Evolutionary conservation across 129 eudicot genomes (phyloP).

Genomic region (Escallonia herrerae): DNA sequence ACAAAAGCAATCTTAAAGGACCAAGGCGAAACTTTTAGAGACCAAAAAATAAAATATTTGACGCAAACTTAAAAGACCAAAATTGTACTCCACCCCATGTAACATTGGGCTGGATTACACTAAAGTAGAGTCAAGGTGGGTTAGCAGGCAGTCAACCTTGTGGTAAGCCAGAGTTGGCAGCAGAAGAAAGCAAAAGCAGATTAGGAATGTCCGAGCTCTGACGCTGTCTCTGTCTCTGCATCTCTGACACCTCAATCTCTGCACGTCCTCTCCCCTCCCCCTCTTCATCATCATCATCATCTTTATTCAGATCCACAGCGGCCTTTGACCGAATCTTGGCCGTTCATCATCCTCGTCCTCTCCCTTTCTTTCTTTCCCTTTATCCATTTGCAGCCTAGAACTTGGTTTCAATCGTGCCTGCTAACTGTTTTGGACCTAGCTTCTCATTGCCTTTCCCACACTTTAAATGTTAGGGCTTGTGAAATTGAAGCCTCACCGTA

Average conservation of each 20-base stretch:
- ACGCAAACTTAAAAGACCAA: too few species aligned
- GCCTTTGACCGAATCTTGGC: constrained; percentile 60
- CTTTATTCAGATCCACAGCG: constrained; percentile 22
- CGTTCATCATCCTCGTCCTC: constrained; percentile 14
- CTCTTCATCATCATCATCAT: not conserved
- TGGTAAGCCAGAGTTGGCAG: constrained; percentile 3
- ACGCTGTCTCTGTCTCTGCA: constrained; percentile 13
- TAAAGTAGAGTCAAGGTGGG: not conserved
- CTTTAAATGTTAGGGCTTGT: too few species aligned
- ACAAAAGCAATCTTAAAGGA: too few species aligned
- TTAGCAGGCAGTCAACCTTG: not conserved
- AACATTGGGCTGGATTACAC: too few species aligned
- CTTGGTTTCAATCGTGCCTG: too few species aligned
- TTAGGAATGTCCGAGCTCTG: constrained; percentile 35
- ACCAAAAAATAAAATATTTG: not conserved
- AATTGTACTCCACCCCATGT: too few species aligned
- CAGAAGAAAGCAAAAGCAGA: not conserved
- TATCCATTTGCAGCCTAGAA: not conserved
- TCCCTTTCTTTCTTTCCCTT: not conserved
- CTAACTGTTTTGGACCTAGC: too few species aligned
- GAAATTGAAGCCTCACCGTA: too few species aligned
- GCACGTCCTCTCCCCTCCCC: not conserved
- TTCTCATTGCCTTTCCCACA: too few species aligned
- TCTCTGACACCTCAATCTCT: constrained; percentile 15
- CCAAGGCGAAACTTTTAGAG: too few species aligned